Conservation (phyloP, 2,329 filamentous ascomycete species). For the Sclerotinia spermophila region DNA sequence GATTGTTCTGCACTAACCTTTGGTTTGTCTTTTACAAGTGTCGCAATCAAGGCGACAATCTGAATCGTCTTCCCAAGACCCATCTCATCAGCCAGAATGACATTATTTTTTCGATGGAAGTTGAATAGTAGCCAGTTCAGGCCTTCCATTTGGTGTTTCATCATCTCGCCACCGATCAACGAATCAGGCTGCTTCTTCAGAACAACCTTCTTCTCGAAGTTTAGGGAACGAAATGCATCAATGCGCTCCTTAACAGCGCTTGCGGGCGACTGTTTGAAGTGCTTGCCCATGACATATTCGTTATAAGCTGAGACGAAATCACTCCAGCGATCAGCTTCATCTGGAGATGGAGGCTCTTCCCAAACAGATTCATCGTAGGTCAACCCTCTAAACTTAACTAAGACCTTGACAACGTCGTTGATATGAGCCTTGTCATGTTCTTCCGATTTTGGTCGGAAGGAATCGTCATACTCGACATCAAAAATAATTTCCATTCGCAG, state of each 20-base stretch:
- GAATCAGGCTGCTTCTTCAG: constrained; percentile 68
- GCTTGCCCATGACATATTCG: constrained; percentile 77
- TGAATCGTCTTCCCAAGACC: constrained; percentile 97
- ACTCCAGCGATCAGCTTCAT: constrained; percentile 64
- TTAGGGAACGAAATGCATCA: constrained; percentile 58
- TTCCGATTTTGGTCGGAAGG: constrained; percentile 51
- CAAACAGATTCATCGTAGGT: constrained; percentile 88
- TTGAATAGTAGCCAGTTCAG: constrained; percentile 94
- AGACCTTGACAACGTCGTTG: constrained; percentile 66
- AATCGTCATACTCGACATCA: constrained; percentile 65
- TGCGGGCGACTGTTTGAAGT: constrained; percentile 57
- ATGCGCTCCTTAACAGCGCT: constrained; percentile 64
- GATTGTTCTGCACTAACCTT: constrained; percentile 35
- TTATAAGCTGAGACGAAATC: constrained; percentile 81
- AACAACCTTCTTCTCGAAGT: constrained; percentile 65
- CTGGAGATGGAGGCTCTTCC: constrained; percentile 70
- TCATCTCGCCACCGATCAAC: constrained; percentile 74
- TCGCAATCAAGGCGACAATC: constrained; percentile 76
- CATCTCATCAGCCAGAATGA: constrained; percentile 96
- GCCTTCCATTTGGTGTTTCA: constrained; percentile 91
- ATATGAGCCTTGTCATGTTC: constrained; percentile 69
- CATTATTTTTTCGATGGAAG: constrained; percentile 77
- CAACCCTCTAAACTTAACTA: constrained; percentile 90
- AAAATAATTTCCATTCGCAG: constrained; percentile 87
- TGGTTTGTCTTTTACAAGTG: constrained; percentile 63